A percentile compares a stretch with the other conserved stretches of the same genome.
Evolutionary conservation across 305 asterid genomes (phyloP).

Genomic region (Solanum hybrid): DNA sequence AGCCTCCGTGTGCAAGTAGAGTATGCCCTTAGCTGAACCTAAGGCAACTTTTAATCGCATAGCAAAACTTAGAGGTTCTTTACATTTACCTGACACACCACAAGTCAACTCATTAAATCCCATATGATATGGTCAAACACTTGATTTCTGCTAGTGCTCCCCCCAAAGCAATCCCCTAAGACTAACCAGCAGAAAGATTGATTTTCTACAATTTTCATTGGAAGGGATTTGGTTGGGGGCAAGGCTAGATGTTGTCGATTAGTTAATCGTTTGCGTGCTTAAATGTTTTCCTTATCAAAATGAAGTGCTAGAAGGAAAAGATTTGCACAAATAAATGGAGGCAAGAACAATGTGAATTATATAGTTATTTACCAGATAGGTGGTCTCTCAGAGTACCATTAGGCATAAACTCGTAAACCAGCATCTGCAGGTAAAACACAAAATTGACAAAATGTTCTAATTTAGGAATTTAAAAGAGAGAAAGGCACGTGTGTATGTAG

Average conservation of each 20-base stretch:
- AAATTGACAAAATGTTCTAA: constrained; percentile 5
- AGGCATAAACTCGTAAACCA: constrained; percentile 90
- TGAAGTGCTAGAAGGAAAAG: neutral
- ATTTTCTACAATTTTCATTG: neutral
- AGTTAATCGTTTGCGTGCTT: neutral
- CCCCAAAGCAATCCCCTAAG: neutral
- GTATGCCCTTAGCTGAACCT: constrained; percentile 84
- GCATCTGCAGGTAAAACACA: constrained; percentile 57
- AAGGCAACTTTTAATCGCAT: constrained; percentile 65
- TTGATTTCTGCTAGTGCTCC: neutral
- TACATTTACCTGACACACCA: constrained; percentile 47
- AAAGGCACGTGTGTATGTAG: neutral
- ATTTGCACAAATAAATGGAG: neutral
- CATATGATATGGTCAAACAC: neutral
- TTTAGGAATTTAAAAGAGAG: neutral
- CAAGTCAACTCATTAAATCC: neutral
- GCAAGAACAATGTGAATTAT: neutral
- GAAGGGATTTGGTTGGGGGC: neutral
- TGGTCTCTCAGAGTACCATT: constrained; percentile 85
- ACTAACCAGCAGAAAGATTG: neutral
- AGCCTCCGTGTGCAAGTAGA: constrained; percentile 93
- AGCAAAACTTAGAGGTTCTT: constrained; percentile 49
- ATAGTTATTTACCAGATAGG: constrained; percentile 51
- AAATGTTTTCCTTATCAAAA: neutral
- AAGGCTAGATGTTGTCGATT: neutral